Evolutionary conservation across 2,329 filamentous ascomycete species (phyloP).

Genomic region (Thermoascus crustaceus): DNA sequence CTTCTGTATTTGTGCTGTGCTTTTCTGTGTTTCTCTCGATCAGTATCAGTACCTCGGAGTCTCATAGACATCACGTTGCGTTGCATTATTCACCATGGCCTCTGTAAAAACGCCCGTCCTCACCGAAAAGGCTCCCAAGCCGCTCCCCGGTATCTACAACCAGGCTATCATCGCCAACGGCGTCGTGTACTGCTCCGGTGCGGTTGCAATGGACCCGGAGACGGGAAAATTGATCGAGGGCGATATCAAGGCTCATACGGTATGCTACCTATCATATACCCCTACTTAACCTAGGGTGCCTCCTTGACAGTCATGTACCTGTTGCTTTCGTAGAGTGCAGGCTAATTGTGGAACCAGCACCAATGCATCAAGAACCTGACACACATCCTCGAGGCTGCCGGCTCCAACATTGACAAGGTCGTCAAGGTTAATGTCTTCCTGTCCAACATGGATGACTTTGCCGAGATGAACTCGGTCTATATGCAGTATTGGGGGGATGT

Average conservation of each 20-base stretch:
- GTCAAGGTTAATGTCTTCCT: slow-evolving; percentile 63
- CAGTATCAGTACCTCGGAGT: no score
- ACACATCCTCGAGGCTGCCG: slow-evolving; percentile 53
- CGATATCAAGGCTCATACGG: slow-evolving; percentile 47
- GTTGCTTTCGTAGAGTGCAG: no score
- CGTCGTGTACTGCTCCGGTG: slow-evolving; percentile 64
- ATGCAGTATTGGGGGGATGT: slow-evolving; percentile 57
- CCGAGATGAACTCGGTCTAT: slow-evolving; percentile 77
- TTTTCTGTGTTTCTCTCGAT: no score
- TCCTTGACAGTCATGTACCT: no score
- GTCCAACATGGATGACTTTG: slow-evolving; percentile 58
- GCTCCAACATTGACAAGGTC: slow-evolving; percentile 51
- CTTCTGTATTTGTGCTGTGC: not conserved
- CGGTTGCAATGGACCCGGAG: slow-evolving; percentile 50
- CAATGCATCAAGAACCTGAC: slow-evolving; percentile 53
- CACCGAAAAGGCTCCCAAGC: slow-evolving; percentile 43
- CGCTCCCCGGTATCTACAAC: slow-evolving; percentile 48
- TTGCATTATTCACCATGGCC: not conserved
- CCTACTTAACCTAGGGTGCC: no score
- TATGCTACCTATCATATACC: slow-evolving; percentile 20
- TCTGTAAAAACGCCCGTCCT: slow-evolving; percentile 33
- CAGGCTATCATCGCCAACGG: slow-evolving; percentile 56
- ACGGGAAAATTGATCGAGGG: slow-evolving; percentile 50
- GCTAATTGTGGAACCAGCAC: slow-evolving; percentile 31
- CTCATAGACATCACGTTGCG: not conserved